Evolutionary conservation across 768 basidiomycete genomes (phyloP), one percentile per base, ranked within the genome.

Genomic region (Termitomyces sp.): DNA sequence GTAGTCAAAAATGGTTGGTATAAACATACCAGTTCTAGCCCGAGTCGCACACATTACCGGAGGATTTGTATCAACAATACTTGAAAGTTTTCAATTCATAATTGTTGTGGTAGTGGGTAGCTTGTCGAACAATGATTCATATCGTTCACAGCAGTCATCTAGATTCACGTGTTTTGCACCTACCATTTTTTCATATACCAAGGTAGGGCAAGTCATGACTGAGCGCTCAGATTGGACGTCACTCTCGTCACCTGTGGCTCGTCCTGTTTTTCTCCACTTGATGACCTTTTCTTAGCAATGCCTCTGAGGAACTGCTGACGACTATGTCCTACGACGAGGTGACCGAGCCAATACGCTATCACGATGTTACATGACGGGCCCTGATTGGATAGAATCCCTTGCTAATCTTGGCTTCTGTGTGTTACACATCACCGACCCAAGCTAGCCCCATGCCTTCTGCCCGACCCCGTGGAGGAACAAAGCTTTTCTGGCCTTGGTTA

Each of bases 371-470:
- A n/a, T n/a, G n/a, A n/a, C n/a, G n/a, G n/a, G n/a, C n/a, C n/a
- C n/a, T 56, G 51, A 52, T 56, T 56, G 35, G 47, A 50, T 42
- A 38, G n/a, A 29, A 29, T 29, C 5, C 20, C 49, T 32, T 50
- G 20, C 52, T 54, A 57, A 60, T 57, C 53, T 55, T 53, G 52
- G 46, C 51, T 27, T 53, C 53, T 46, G 20, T 45, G 56, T 49
- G 48, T 52, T 48, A 49, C n/a, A 39, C 51, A 60, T 54, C 53
- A 38, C 56, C 53, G 59, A 60, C 22, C 41, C 53, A 60, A 50
- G 33, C 35, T 52, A 56, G 49, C 56, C 46, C 53, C 56, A 46
- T 60, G 53, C n/a, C 71, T 73, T 71, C 71, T 73, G 68, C 70
- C 71, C 71, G 71, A 73, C 62, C 52, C 66, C 64, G 60, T 60